Evolutionary conservation across 352 stramenopile species (phyloP).

Genomic region (Saprolegnia parasitica): DNA sequence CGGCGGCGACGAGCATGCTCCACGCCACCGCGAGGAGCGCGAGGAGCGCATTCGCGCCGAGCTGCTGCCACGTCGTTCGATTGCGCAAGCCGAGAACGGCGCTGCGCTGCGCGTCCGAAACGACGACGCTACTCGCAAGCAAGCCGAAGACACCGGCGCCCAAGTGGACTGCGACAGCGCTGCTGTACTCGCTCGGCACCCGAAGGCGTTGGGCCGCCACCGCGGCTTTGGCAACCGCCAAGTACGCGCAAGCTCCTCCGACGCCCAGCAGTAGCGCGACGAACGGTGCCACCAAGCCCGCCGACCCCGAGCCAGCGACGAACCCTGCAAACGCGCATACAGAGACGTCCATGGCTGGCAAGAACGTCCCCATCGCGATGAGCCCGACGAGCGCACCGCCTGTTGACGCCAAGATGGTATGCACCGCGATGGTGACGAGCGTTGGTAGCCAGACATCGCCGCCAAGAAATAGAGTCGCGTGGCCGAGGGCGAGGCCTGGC

Average conservation of each 20-base stretch:
- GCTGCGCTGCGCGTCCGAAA: not conserved
- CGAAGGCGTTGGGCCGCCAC: not conserved
- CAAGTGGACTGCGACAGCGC: not conserved
- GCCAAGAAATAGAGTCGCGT: not conserved
- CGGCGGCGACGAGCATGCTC: not conserved
- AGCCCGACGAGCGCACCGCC: constrained; percentile 13
- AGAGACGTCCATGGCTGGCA: not conserved
- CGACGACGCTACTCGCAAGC: not conserved
- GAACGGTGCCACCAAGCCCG: not conserved
- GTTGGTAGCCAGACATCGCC: not conserved
- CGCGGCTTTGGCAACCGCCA: not conserved
- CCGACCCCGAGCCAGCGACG: not conserved
- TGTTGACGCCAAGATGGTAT: not conserved
- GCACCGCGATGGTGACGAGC: not conserved
- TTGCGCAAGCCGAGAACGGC: not conserved
- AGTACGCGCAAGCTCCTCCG: not conserved
- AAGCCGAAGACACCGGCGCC: not conserved
- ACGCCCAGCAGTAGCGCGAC: not conserved
- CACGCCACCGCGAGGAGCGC: not conserved
- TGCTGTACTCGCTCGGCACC: constrained; percentile 3
- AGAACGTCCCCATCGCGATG: not conserved
- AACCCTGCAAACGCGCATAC: not conserved
- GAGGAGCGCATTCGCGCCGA: not conserved
- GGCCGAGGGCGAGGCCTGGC: constrained; percentile 4
- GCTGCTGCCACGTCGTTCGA: not conserved